Base-by-base conservation (phyloP, 352 stramenopile species). In the Aphanomyces astaci region DNA sequence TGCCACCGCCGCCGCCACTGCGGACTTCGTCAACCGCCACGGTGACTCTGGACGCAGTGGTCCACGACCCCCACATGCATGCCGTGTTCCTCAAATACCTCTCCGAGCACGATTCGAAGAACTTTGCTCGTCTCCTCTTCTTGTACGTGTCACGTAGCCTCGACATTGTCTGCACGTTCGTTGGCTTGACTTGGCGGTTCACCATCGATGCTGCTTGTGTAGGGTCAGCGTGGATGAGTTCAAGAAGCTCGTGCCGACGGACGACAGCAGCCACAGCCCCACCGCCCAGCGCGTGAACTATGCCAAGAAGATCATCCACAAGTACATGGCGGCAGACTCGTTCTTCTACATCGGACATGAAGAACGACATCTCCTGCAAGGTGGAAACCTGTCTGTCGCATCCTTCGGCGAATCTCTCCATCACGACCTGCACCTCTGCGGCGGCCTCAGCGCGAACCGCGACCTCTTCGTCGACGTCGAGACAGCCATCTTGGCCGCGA, bases 211-310 rank as follows among this genome's bases (percentile, higher is more conserved):
- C n/a, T n/a, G n/a, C n/a, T n/a, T 63, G 40, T 66, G 13, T 64
- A 87, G 79, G 15, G 86, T 94, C 64, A 92, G 84, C 48, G 86
- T 94, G 3, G 86, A 94, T 25, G 86, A 94, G 71, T 94, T 92
- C 75, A 94, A 94, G 76, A 90, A 90, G 54, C 75, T 91, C 7
- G 71, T 90, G 11, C 52, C 71, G 33, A 43, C 54, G 48, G 9
- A 33, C 53, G 39, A 63, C n/a, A 60, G 56, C 55, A 25, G 63
- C 45, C 36, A 31, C 51, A 75, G 49, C 49, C 27, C 53, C 64
- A 68, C 76, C 25, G 67, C 75, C 24, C 73, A 82, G 19, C 79
- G 84, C 9, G 73, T 78, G 27, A 75, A 80, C 71, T 94, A 94
- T 71, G 86, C 84, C 15, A 90, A 82, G 73, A 92, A 94, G 71